phyloP scores from a whole-genome alignment of 768 basidiomycete genomes.

The Hygrophorus russula region DNA sequence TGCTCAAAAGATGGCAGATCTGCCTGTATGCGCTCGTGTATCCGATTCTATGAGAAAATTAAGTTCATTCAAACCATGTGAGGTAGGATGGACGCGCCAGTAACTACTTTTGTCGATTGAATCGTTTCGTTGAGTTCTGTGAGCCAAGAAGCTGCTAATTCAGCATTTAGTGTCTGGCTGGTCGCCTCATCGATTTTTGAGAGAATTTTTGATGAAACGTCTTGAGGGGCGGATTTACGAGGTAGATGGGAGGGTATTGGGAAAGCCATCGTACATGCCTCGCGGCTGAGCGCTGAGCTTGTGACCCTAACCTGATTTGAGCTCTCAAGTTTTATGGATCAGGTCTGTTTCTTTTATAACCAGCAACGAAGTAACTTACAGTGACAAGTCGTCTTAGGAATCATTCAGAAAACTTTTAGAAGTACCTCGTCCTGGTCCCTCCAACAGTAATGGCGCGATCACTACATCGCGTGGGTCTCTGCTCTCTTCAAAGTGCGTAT shows the following conservation, averaged over 20 bases:
- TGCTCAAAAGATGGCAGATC: slow-evolving; percentile 53
- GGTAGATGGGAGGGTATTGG: slow-evolving; percentile 63
- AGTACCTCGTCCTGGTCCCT: background rate
- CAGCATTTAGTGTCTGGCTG: slow-evolving; percentile 43
- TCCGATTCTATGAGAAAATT: slow-evolving; percentile 33
- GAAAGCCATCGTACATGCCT: too few species aligned
- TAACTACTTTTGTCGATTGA: slow-evolving; percentile 51
- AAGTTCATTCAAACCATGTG: background rate
- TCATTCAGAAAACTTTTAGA: slow-evolving; percentile 7
- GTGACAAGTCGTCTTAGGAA: slow-evolving; percentile 1
- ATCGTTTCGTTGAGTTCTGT: slow-evolving; percentile 65
- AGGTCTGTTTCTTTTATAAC: background rate
- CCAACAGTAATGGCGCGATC: background rate
- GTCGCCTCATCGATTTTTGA: slow-evolving; percentile 57
- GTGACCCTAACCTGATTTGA: too few species aligned
- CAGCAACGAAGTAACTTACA: too few species aligned
- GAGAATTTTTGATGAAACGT: slow-evolving; percentile 64
- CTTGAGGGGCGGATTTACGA: slow-evolving; percentile 44
- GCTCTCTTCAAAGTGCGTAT: background rate
- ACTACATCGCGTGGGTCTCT: background rate
- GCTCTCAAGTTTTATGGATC: too few species aligned
- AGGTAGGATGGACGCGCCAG: slow-evolving; percentile 7
- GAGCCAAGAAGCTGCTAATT: slow-evolving; percentile 59
- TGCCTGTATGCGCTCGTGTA: slow-evolving; percentile 62
- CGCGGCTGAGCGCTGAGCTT: too few species aligned